These are phyloP conservation scores for Lactarius hatsudake DNA, from an alignment of 768 basidiomycete genomes.

Conservation along the genomic window DNA sequence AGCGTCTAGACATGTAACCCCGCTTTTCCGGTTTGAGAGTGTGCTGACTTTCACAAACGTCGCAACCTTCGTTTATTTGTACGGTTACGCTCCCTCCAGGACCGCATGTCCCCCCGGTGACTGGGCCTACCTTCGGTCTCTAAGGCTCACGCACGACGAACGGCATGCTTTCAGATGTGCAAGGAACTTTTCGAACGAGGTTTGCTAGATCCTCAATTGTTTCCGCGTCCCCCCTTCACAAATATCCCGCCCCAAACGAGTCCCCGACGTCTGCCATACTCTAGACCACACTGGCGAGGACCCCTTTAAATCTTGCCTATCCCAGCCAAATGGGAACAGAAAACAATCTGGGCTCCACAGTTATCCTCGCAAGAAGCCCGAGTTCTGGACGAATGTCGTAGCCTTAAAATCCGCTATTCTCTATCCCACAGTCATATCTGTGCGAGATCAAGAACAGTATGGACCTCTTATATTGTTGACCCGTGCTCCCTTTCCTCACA, in stretches of 20 bases:
- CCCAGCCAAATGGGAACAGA: conserved; percentile 5
- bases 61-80: conserved; percentile 43
- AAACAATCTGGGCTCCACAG: conserved; percentile 43
- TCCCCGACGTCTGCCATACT: conserved; percentile 17
- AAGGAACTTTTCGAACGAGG: conserved; percentile 47
- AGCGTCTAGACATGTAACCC: background rate
- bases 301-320: background rate
- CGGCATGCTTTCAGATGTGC: conserved; percentile 59
- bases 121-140: conserved; percentile 47
- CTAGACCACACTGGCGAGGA: conserved; percentile 20
- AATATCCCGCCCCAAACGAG: conserved; percentile 26
- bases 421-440: conserved; percentile 57
- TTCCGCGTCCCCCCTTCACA: conserved; percentile 31
- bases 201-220: conserved; percentile 44
- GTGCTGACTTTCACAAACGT: conserved; percentile 32
- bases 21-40: conserved; percentile 40
- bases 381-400: conserved; percentile 59
- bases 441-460: conserved; percentile 39
- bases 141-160: conserved; percentile 52
- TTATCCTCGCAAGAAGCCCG: conserved; percentile 58
- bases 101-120: conserved; percentile 40
- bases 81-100: conserved; percentile 47
- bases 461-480: conserved; percentile 67
- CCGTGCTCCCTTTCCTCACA: conserved; percentile 57
- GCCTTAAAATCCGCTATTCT: conserved; percentile 36